Conservation (phyloP, 2,329 filamentous ascomycete species). For the Thelonectria olida region DNA sequence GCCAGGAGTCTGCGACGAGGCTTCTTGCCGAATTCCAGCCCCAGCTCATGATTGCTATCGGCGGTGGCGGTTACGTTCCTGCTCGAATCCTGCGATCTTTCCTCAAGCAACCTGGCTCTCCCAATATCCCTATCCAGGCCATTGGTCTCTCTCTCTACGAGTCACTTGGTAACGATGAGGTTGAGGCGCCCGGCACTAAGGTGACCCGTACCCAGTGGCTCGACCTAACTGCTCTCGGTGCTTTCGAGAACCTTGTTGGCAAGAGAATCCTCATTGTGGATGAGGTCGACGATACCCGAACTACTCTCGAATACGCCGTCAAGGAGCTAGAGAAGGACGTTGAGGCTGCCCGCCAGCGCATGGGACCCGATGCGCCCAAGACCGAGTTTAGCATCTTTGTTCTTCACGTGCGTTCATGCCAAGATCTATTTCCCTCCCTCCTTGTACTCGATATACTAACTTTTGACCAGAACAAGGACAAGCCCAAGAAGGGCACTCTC, state of each 20-base stretch:
- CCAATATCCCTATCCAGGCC: constrained; percentile 99
- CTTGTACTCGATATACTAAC: constrained; percentile 20
- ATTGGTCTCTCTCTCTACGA: constrained; percentile 99
- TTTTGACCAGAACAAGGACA: constrained; percentile 87
- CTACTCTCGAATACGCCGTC: constrained; percentile 93
- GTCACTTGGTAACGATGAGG: constrained; percentile 69
- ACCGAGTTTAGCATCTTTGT: constrained; percentile 96
- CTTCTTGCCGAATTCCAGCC: constrained; percentile 90
- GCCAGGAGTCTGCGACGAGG: constrained; percentile 81
- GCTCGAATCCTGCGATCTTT: constrained; percentile 97
- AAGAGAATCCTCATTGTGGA: constrained; percentile 43
- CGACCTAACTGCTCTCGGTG: constrained; percentile 81
- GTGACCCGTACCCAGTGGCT: constrained; percentile 99
- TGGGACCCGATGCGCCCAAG: constrained; percentile 71
- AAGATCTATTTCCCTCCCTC: not conserved
- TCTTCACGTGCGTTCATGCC: constrained; percentile 75
- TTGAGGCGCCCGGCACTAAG: constrained; percentile 84
- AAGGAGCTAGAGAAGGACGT: constrained; percentile 96
- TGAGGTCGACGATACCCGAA: constrained; percentile 92
- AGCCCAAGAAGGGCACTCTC: constrained; percentile 89
- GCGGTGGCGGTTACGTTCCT: constrained; percentile 95
- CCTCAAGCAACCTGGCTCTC: constrained; percentile 84
- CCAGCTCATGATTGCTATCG: constrained; percentile 98
- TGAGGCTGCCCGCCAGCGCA: constrained; percentile 76
- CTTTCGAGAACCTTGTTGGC: constrained; percentile 64